These are phyloP conservation scores for Apiospora marii DNA, from an alignment of 2,329 filamentous ascomycete genomes.

Conservation along the genomic window DNA sequence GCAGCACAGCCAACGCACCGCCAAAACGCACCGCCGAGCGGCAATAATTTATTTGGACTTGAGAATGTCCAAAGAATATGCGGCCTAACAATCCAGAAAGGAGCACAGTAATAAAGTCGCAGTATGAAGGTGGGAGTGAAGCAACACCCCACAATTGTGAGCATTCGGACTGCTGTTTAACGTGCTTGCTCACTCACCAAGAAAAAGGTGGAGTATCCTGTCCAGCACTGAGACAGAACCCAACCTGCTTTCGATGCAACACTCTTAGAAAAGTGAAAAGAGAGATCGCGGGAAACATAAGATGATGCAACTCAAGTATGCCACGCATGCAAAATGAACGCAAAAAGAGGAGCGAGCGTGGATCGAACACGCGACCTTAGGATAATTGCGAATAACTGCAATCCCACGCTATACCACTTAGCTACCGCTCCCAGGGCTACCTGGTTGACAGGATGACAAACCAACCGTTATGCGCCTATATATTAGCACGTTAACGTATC, in stretches of 20 bases:
- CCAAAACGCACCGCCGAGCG: no score
- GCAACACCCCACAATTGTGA: background rate
- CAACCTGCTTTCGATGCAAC: background rate
- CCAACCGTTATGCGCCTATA: no score
- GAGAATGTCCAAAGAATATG: background rate
- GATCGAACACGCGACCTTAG: constrained; percentile 22
- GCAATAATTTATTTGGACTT: background rate
- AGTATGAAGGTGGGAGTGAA: background rate
- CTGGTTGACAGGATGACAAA: background rate
- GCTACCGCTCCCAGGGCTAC: constrained; percentile 7
- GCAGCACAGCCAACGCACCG: background rate
- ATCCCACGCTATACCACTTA: constrained; percentile 22
- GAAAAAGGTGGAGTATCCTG: background rate
- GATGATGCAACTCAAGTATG: no score
- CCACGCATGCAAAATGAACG: background rate
- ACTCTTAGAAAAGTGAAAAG: background rate
- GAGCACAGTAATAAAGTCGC: background rate
- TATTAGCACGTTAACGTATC: no score
- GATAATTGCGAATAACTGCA: constrained; percentile 13
- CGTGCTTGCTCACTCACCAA: background rate
- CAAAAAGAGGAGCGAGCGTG: constrained; percentile 19
- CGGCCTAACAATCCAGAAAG: background rate
- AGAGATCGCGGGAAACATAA: background rate
- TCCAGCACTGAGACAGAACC: background rate
- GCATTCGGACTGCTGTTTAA: background rate